These are phyloP conservation scores for Erythrobasidium yunnanense DNA, from an alignment of 768 basidiomycete genomes.

Conservation along the genomic window DNA sequence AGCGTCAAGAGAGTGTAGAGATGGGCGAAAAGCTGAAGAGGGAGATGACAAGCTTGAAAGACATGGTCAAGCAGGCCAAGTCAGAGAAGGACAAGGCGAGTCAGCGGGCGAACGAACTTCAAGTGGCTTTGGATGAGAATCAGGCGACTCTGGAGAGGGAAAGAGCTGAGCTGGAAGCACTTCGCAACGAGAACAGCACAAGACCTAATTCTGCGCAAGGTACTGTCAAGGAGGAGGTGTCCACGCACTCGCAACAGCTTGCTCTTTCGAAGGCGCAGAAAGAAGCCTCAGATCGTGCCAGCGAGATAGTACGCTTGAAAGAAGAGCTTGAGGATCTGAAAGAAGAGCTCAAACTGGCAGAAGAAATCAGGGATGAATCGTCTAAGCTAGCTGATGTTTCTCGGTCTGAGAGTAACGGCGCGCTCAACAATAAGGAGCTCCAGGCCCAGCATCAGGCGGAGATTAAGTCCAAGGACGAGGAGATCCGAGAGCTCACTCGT, in stretches of 20 bases:
- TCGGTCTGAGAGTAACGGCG: neutral
- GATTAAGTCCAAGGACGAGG: neutral
- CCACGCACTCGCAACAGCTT: constrained; percentile 51
- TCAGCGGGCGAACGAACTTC: constrained; percentile 62
- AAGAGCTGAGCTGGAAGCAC: constrained; percentile 72
- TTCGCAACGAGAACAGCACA: constrained; percentile 64
- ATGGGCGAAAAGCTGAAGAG: constrained; percentile 55
- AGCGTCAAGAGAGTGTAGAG: constrained; percentile 37
- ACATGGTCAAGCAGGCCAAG: constrained; percentile 49
- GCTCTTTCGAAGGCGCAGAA: constrained; percentile 40
- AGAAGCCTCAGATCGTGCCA: constrained; percentile 16
- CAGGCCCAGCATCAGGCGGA: neutral
- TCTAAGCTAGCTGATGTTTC: neutral
- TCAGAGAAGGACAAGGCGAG: neutral
- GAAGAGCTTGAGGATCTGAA: constrained; percentile 7
- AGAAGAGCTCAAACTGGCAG: constrained; percentile 33
- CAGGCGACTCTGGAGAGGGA: constrained; percentile 77
- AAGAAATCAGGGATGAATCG: constrained; percentile 24
- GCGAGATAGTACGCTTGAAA: constrained; percentile 22
- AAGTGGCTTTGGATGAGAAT: constrained; percentile 79
- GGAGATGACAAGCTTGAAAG: constrained; percentile 58
- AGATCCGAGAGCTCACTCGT: neutral
- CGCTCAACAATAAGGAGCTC: neutral
- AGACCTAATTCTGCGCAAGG: constrained; percentile 40
- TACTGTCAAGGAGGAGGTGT: constrained; percentile 45